phyloP scores from a whole-genome alignment of 352 stramenopile genomes.

The Globisporangium yorkense region DNA sequence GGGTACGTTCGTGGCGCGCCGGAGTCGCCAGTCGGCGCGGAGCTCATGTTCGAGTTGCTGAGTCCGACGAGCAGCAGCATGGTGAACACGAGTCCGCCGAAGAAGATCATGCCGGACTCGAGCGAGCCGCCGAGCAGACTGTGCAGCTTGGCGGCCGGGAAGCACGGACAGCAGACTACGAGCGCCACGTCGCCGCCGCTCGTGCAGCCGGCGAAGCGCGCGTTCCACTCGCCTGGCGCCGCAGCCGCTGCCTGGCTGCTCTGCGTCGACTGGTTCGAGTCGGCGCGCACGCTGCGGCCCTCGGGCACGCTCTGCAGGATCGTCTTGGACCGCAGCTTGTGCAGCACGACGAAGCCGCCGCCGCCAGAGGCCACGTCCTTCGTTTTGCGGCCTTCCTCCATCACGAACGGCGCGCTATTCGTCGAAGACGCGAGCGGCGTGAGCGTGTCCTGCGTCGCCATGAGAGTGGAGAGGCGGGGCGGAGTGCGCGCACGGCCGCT shows the following conservation, averaged over 20 bases:
- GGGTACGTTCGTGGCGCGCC: neutral
- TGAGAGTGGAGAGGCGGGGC: neutral
- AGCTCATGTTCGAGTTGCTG: constrained; percentile 13
- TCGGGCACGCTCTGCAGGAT: constrained; percentile 8
- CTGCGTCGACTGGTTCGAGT: constrained; percentile 11
- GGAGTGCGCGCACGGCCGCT: neutral
- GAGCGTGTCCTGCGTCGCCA: neutral
- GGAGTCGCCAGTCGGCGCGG: neutral
- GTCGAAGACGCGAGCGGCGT: constrained; percentile 8
- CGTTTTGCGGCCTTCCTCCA: constrained; percentile 3
- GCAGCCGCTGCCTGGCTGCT: neutral
- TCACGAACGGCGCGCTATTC: constrained; percentile 9
- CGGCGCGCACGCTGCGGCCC: constrained; percentile 8
- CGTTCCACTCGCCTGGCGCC: constrained; percentile 4
- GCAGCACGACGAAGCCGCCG: neutral
- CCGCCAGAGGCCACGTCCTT: neutral
- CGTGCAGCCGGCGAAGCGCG: constrained; percentile 2
- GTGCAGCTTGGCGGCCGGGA: constrained; percentile 31
- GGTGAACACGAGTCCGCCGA: constrained; percentile 29
- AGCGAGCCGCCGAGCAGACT: constrained; percentile 28
- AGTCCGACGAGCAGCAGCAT: constrained; percentile 29
- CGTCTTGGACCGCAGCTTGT: constrained; percentile 12
- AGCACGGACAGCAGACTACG: constrained; percentile 34
- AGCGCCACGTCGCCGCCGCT: neutral
- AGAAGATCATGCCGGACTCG: constrained; percentile 38